Evolutionary conservation across 768 basidiomycete genomes (phyloP).

Genomic region (Pleurotus djamor): DNA sequence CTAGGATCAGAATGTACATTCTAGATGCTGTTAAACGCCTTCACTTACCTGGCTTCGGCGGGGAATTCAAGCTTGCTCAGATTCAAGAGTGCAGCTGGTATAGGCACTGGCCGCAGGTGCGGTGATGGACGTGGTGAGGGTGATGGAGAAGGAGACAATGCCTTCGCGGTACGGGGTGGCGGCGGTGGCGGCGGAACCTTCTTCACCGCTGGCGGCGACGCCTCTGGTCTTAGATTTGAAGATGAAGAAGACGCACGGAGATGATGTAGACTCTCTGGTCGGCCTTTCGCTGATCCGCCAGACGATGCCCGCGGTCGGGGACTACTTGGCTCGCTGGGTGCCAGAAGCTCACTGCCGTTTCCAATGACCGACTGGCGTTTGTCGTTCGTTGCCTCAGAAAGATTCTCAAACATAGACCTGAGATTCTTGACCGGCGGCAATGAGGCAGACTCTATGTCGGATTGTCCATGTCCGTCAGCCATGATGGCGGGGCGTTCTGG

Average conservation of each 20-base stretch:
- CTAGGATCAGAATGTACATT: not conserved
- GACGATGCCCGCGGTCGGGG: slow-evolving; percentile 39
- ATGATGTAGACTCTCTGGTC: slow-evolving; percentile 21
- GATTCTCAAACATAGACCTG: slow-evolving; percentile 68
- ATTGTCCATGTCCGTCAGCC: not conserved
- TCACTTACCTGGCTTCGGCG: slow-evolving; percentile 10
- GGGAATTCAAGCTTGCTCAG: not conserved
- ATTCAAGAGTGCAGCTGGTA: slow-evolving; percentile 24
- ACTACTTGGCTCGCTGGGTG: slow-evolving; percentile 25
- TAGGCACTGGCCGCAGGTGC: slow-evolving; percentile 48
- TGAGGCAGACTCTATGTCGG: slow-evolving; percentile 50
- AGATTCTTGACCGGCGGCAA: slow-evolving; percentile 67
- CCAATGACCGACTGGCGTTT: slow-evolving; percentile 13
- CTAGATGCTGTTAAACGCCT: slow-evolving; percentile 13
- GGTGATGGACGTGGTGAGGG: slow-evolving; percentile 45
- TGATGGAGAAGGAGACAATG: slow-evolving; percentile 28
- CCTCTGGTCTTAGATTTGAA: slow-evolving; percentile 44
- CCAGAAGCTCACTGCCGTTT: slow-evolving; percentile 12
- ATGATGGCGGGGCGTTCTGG: too few species aligned
- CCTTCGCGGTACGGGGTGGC: slow-evolving; percentile 36
- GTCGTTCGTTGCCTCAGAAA: slow-evolving; percentile 41
- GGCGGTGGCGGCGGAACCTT: slow-evolving; percentile 63
- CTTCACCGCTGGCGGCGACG: slow-evolving; percentile 22
- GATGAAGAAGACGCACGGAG: slow-evolving; percentile 49
- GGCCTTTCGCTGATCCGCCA: slow-evolving; percentile 25